phyloP scores from a whole-genome alignment of 768 basidiomycete genomes.

The Lenzites betulinus region DNA sequence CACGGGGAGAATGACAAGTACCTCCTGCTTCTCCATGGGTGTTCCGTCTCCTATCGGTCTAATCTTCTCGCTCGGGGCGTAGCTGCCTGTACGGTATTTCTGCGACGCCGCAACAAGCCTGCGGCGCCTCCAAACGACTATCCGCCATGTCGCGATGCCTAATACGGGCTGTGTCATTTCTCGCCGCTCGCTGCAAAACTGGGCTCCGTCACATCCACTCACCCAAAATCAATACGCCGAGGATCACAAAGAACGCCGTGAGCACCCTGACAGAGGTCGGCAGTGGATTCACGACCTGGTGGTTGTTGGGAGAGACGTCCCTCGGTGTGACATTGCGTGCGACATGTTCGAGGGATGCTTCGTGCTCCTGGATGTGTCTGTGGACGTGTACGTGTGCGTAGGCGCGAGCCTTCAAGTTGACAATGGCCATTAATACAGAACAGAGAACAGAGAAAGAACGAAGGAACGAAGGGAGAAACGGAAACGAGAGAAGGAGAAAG shows the following conservation, averaged over 20 bases:
- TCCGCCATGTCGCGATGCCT: conserved; percentile 24
- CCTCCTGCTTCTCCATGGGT: conserved; percentile 19
- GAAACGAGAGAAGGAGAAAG: conserved; percentile 15
- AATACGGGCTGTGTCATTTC: neutral
- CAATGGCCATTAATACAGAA: conserved; percentile 19
- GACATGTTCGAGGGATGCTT: neutral
- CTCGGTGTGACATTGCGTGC: neutral
- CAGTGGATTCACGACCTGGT: conserved; percentile 10
- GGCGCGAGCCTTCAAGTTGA: conserved; percentile 2
- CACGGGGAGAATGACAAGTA: conserved; percentile 21
- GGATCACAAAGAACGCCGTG: conserved; percentile 22
- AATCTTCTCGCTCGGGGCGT: conserved; percentile 20
- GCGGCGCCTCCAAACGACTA: conserved; percentile 23
- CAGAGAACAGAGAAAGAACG: conserved; percentile 8
- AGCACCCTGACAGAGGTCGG: conserved; percentile 18
- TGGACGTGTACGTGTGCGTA: conserved; percentile 8
- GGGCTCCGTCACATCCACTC: neutral
- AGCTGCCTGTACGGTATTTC: conserved; percentile 20
- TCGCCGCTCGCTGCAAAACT: neutral
- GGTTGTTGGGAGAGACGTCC: conserved; percentile 5
- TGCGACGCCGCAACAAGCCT: conserved; percentile 18
- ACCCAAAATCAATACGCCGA: conserved; percentile 23
- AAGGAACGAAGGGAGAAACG: conserved; percentile 8
- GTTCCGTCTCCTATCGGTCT: conserved; percentile 17
- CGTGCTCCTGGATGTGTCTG: conserved; percentile 2